Evolutionary conservation across 2,329 filamentous ascomycete species (phyloP), one percentile per base, ranked within the genome.

Genomic region (Monosporascus sp.): DNA sequence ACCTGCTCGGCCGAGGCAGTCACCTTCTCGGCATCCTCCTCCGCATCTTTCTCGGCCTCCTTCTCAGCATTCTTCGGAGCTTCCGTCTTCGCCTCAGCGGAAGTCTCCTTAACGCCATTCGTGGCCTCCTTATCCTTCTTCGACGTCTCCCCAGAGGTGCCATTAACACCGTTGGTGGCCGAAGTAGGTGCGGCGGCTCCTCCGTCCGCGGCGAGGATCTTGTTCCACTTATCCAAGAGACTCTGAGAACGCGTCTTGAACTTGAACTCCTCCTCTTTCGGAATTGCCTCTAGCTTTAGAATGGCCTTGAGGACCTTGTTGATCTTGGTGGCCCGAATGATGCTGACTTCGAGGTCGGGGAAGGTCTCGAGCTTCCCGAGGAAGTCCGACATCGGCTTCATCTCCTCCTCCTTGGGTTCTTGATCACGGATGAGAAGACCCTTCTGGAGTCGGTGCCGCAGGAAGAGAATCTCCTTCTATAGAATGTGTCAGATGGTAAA

Each of bases 231-330:
- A 59, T 87, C 84, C n/a, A 97, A 77, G 47, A 99, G 79, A 6
- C 81, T 78, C 59, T 88, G 81, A 37, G 90, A 92, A 49, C 94
- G 87, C 59, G 85, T 77, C 75, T 94, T 95, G 82, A 99, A 97
- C 52, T 88, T 76, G 70, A 87, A 95, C 60, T 96, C 89, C 37
- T 92, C 89, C 59, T 99, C 94, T 56, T 86, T 87, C 5, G 92
- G 92, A 61, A 99, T 96, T 3, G 80, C 80, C 44, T 86, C 81
- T 8, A 99, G 78, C 76, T 96, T 97, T 64, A 97, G 77, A 60
- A 99, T 94, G 5, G 88, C 91, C 75, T 95, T 96, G 53, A 99
- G 80, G 11, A 99, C 93, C 76, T 99, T 99, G 83, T 97, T 93
- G 72, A 99, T 97, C 80, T 97, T 99, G 57, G 94, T 99, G 15